Evolutionary conservation across 2,329 filamentous ascomycete genomes (phyloP).

Genomic region (Fusarium sp.): DNA sequence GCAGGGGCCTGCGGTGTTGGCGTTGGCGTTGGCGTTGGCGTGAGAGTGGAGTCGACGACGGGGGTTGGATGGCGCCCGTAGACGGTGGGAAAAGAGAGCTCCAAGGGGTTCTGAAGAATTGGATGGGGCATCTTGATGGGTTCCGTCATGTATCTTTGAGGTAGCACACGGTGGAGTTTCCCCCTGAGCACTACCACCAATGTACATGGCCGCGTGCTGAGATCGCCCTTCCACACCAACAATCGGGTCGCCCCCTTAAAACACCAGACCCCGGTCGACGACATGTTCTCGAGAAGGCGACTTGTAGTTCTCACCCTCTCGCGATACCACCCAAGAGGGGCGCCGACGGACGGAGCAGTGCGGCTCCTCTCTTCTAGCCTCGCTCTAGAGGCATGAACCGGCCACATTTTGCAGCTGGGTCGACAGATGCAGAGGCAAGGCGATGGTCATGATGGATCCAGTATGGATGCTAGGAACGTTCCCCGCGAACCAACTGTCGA

Average conservation of each 20-base stretch:
- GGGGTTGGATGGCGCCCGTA: conserved; percentile 1
- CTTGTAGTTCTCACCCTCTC: neutral
- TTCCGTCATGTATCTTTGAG: neutral
- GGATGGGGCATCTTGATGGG: conserved; percentile 1
- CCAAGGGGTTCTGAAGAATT: conserved; percentile 6
- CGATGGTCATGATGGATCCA: neutral
- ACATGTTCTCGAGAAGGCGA: conserved; percentile 6
- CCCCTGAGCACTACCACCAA: neutral
- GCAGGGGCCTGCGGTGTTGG: conserved; percentile 24
- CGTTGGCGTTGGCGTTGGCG: conserved; percentile 30
- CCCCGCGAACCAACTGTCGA: conserved; percentile 14
- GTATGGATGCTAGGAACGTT: conserved; percentile 16
- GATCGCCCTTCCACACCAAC: conserved; percentile 13
- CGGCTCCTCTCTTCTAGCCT: conserved; percentile 7
- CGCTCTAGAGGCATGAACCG: neutral
- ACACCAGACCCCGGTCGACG: conserved; percentile 10
- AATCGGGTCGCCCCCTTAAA: conserved; percentile 28
- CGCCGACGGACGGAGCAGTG: neutral
- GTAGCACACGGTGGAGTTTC: neutral
- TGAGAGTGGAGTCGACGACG: conserved; percentile 32
- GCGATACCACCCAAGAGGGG: conserved; percentile 20
- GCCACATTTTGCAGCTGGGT: neutral
- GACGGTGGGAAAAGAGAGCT: conserved; percentile 12
- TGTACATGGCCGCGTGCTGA: neutral
- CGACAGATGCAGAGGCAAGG: neutral